Base-by-base conservation (phyloP, 495 filamentous ascomycete species). In the Neurospora sp. region DNA sequence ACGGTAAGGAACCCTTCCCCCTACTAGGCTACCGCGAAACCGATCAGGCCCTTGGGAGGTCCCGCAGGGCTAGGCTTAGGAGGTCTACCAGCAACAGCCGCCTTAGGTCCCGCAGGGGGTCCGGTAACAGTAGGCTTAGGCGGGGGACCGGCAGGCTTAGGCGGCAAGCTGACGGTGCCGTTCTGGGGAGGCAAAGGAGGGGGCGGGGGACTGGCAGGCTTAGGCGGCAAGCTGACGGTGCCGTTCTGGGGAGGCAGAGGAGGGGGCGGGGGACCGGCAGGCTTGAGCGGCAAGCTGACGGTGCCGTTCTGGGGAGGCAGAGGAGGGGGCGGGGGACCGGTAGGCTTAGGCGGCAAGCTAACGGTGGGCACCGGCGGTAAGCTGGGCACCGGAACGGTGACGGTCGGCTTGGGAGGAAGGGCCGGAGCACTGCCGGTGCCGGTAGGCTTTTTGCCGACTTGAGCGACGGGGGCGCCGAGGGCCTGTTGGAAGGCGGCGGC, bases 401-500 rank as follows among this genome's bases (percentile, higher is more conserved):
- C 31, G 31, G 31, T 35, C 31, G 3, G 31, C 3, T 22, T 72
- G 9, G 69, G 39, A 20, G 27, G 69, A 1, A 37, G 17, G 17
- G 27, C 39, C 16, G 7, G 39, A 44, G 41, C 22, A 39, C n/a
- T 27, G 48, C 38, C 22, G 48, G 31, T 27, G 48, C 38, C 53
- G 48, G 45, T 48, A 17, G 48, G 68, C 2, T 40, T 70, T 2
- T 38, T 69, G 22, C 40, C 75, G 22, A n/a, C 71, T 22, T 76
- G 71, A 44, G 75, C 73, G 1, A 76, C 45, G 17, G 75, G 75
- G 1, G 59, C 72, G 48, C 39, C 74, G 17, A 71, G 27, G 17
- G 65, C 72, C n/a, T 42, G 40, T 69, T 76, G 74, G 44, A 77
- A 20, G 65, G 76, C 76, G 27, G 73, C 68, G 22, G 71, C 73